Base-by-base conservation (phyloP, 495 filamentous ascomycete genomes). In the Immersiella caudata region DNA sequence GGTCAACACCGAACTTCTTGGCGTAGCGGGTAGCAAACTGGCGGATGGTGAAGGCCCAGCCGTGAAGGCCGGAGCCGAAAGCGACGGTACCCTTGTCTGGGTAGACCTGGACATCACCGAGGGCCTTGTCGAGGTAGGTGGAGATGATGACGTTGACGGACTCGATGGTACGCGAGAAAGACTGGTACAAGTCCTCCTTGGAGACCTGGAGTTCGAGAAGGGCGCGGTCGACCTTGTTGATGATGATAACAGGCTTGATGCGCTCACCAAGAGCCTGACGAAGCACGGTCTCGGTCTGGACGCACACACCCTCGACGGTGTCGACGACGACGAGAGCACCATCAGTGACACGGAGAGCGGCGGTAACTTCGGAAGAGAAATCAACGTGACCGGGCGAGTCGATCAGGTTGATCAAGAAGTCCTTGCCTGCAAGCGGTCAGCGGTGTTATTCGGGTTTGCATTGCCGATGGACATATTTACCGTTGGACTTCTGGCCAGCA, bases 321-420 rank as follows among this genome's bases (percentile, higher is more conserved):
- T 99, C 95, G 85, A 99, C 95, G 79, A 99, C 95, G 79, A 99
- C 95, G 69, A 99, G 90, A 71, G 95, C 95, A 90, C 95, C 95
- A 77, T 99, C 95, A 73, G 95, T 99, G 83, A 99, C 95, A 91
- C 95, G 95, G 75, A 99, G 94, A 78, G 95, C 95, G 79, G 95
- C 95, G 76, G 95, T 99, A 79, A 99, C 95, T 82, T 99, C 95
- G 70, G 95, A 99, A 24, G 95, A 99, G 90, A 99, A 99, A 85
- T 99, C 95, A 81, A 99, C 95, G 93, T 99, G 95, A 86, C 95
- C 95, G 68, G 95, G 95, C 29, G 95, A 99, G 81, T 99, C 95
- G 83, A 99, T 99, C 87, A 99, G 86, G 89, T 99, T 99, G 88
- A 99, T 94, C 88, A 99, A 87, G 89, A 99, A 99, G 80, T 97